Percentiles rank a stretch among this genome's conserved stretches.
phyloP scores from a whole-genome alignment of 2,329 filamentous ascomycete genomes.

The Didymella lethalis region DNA sequence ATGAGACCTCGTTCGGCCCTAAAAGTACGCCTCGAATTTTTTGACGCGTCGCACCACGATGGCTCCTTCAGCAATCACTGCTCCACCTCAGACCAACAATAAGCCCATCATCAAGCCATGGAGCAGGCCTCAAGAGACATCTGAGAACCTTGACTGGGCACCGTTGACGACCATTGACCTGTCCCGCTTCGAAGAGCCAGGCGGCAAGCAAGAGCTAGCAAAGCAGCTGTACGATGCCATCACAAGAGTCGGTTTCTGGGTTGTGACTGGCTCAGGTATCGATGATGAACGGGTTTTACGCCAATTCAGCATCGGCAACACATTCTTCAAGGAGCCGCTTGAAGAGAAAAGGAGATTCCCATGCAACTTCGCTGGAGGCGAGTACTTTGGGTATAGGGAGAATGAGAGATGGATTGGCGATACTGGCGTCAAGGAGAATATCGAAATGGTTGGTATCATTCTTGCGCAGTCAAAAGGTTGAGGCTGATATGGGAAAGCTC shows the following conservation, averaged over 20 bases:
- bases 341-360: conserved; percentile 27
- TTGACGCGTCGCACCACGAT: conserved; percentile 11
- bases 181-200: conserved; percentile 27
- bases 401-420: conserved; percentile 47
- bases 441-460: conserved; percentile 40
- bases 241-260: conserved; percentile 32
- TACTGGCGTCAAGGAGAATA: conserved; percentile 50
- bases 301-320: conserved; percentile 31
- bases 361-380: conserved; percentile 26
- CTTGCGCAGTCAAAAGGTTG: not conserved
- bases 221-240: conserved; percentile 30
- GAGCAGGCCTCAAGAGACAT: conserved; percentile 30
- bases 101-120: conserved; percentile 27
- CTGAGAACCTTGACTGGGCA: conserved; percentile 34
- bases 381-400: conserved; percentile 32
- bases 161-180: conserved; percentile 31
- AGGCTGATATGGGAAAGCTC: conserved; percentile 15
- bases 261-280: conserved; percentile 33
- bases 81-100: conserved; percentile 11
- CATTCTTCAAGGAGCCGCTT: conserved; percentile 26
- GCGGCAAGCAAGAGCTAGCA: conserved; percentile 28
- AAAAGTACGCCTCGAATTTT: not conserved
- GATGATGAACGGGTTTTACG: conserved; percentile 23
- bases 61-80: conserved; percentile 28
- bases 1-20: no score